Evolutionary conservation across 2,329 filamentous ascomycete species (phyloP).

Genomic region (Trichoderma brevicompactum): DNA sequence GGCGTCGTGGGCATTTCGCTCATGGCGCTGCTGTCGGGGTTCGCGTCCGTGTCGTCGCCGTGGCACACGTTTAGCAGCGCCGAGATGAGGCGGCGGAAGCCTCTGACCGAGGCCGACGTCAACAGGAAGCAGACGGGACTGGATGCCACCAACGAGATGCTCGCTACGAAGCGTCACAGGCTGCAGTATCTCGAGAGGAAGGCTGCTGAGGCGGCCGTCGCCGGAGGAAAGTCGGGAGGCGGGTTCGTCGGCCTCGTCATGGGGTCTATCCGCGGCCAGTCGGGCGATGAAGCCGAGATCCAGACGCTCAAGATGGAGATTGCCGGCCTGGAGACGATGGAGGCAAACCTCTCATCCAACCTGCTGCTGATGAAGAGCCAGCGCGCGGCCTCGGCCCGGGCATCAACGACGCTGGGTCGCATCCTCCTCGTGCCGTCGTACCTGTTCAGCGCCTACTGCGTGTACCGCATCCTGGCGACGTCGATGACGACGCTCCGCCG

Average conservation of each 20-base stretch:
- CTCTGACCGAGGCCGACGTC: conserved; percentile 74
- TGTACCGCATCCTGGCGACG: conserved; percentile 80
- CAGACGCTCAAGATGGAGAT: conserved; percentile 73
- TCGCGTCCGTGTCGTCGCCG: conserved; percentile 83
- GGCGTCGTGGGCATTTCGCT: conserved; percentile 84
- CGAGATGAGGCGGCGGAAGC: conserved; percentile 52
- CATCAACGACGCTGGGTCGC: conserved; percentile 69
- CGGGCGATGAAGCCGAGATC: conserved; percentile 63
- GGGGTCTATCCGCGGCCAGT: conserved; percentile 69
- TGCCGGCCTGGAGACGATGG: conserved; percentile 79
- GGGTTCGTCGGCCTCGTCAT: conserved; percentile 77
- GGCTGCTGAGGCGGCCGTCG: conserved; percentile 46
- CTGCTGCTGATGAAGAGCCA: conserved; percentile 66
- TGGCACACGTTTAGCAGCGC: conserved; percentile 81
- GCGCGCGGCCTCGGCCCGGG: conserved; percentile 66
- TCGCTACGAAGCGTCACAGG: conserved; percentile 73
- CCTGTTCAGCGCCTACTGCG: conserved; percentile 78
- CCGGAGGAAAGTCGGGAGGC: conserved; percentile 30
- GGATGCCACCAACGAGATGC: conserved; percentile 78
- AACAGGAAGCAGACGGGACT: conserved; percentile 77
- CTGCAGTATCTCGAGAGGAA: conserved; percentile 73
- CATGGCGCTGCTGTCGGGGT: conserved; percentile 87
- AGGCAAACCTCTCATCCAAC: conserved; percentile 68
- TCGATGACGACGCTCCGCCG: conserved; percentile 69
- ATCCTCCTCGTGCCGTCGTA: conserved; percentile 66